Percentiles rank a stretch among this genome's conserved stretches.
phyloP scores from a whole-genome alignment of 495 filamentous ascomycete genomes.

The Rhypophila decipiens region DNA sequence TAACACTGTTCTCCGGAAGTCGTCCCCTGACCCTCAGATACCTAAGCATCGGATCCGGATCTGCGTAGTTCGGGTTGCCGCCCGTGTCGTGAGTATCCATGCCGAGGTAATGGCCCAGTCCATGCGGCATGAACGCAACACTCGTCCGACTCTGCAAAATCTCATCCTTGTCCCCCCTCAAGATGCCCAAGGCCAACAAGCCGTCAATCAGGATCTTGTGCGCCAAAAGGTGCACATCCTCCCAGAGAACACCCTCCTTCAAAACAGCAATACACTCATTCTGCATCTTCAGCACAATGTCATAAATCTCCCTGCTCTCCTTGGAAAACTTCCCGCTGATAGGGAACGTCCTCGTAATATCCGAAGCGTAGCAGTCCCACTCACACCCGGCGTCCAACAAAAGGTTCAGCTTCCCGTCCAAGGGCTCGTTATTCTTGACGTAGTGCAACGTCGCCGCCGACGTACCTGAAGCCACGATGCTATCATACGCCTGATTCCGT shows the following conservation, averaged over 20 bases:
- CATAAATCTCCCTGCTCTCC: constrained; percentile 73
- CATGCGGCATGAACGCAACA: constrained; percentile 88
- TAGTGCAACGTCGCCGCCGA: constrained; percentile 86
- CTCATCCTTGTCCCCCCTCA: constrained; percentile 61
- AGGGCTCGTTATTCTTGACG: constrained; percentile 62
- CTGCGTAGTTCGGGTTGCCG: constrained; percentile 77
- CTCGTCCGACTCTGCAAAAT: constrained; percentile 69
- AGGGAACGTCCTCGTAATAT: constrained; percentile 88
- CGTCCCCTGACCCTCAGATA: constrained; percentile 77
- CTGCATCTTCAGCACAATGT: constrained; percentile 85
- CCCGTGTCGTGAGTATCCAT: constrained; percentile 95
- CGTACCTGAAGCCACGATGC: constrained; percentile 71
- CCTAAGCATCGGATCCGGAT: constrained; percentile 75
- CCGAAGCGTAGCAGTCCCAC: constrained; percentile 71
- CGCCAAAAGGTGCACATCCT: constrained; percentile 71
- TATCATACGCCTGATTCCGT: constrained; percentile 74
- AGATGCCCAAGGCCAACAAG: constrained; percentile 65
- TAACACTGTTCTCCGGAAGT: constrained; percentile 68
- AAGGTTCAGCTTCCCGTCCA: constrained; percentile 64
- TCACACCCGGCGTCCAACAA: constrained; percentile 83
- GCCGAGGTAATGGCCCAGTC: constrained; percentile 84
- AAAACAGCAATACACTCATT: constrained; percentile 62
- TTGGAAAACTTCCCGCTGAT: constrained; percentile 66
- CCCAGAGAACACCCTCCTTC: constrained; percentile 76
- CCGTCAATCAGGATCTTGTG: constrained; percentile 80